These are phyloP conservation scores for Xylariaceae sp. DNA, from an alignment of 2,329 filamentous ascomycete species.

Conservation along the genomic window DNA sequence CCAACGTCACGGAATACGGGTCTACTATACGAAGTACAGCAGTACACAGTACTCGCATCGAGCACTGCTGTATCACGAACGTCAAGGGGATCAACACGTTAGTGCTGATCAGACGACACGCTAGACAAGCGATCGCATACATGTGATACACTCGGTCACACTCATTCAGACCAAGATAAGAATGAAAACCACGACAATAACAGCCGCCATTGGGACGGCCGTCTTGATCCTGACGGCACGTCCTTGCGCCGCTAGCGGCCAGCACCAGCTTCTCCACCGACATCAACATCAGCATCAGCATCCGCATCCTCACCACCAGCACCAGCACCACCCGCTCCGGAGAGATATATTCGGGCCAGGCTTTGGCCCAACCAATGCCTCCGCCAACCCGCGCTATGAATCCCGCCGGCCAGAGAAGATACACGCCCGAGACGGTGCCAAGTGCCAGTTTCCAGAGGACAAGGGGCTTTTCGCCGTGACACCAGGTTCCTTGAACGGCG, in stretches of 20 bases:
- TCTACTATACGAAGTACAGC: conserved; percentile 1
- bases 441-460: conserved; percentile 62
- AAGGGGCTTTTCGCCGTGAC: conserved; percentile 64
- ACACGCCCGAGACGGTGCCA: conserved; percentile 45
- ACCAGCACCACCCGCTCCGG: conserved; percentile 28
- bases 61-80: not conserved
- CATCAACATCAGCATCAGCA: conserved; percentile 36
- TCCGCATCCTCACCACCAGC: conserved; percentile 36
- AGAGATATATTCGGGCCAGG: conserved; percentile 28
- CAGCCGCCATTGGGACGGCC: conserved; percentile 45
- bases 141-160: conserved; percentile 3
- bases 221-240: conserved; percentile 42
- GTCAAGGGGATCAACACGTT: conserved; percentile 1
- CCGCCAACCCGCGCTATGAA: conserved; percentile 28
- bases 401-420: conserved; percentile 30
- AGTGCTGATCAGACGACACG: conserved; percentile 6
- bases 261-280: conserved; percentile 36
- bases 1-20: too few species aligned
- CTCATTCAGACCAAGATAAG: conserved; percentile 22
- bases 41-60: not conserved
- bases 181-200: conserved; percentile 51
- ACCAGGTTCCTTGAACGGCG: conserved; percentile 58
- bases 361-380: conserved; percentile 21
- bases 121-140: conserved; percentile 5
- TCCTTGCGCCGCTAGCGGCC: conserved; percentile 31